Evolutionary conservation across 2,329 filamentous ascomycete genomes (phyloP).

Genomic region (Microdochium nivale): DNA sequence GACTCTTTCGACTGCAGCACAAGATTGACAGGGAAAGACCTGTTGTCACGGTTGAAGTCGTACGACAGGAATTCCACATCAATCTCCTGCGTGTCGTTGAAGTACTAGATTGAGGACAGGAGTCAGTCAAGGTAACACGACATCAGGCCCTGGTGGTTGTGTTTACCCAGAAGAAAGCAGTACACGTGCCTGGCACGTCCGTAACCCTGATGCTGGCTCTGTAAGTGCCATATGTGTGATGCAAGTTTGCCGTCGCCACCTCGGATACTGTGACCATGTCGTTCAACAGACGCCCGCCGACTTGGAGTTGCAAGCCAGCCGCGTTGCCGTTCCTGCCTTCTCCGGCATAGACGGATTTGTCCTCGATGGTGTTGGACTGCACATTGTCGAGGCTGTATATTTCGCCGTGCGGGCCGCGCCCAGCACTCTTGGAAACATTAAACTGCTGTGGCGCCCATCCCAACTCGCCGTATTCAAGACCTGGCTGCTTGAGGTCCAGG

Average conservation of each 20-base stretch:
- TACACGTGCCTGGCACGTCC: slow-evolving; percentile 56
- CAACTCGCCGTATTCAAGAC: slow-evolving; percentile 18
- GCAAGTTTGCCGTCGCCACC: slow-evolving; percentile 48
- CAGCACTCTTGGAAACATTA: slow-evolving; percentile 48
- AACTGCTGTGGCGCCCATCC: slow-evolving; percentile 60
- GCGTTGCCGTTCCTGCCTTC: slow-evolving; percentile 33
- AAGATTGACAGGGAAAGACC: slow-evolving; percentile 56
- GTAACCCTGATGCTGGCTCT: slow-evolving; percentile 59
- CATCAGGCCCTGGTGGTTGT: neutral
- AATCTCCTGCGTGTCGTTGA: slow-evolving; percentile 72
- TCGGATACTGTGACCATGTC: slow-evolving; percentile 55
- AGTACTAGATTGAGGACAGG: slow-evolving; percentile 45
- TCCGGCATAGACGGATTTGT: slow-evolving; percentile 31
- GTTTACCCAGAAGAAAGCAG: slow-evolving; percentile 70
- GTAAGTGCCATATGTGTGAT: slow-evolving; percentile 64
- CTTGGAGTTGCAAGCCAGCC: slow-evolving; percentile 48
- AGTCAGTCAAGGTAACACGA: neutral
- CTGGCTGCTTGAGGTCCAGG: slow-evolving; percentile 35
- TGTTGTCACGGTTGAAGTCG: slow-evolving; percentile 44
- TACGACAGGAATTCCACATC: slow-evolving; percentile 71
- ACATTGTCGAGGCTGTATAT: slow-evolving; percentile 50
- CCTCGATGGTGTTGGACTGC: slow-evolving; percentile 37
- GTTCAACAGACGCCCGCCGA: slow-evolving; percentile 33
- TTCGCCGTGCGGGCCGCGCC: slow-evolving; percentile 59
- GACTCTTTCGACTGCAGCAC: slow-evolving; percentile 64